Evolutionary conservation across 331 rosid species (phyloP), one percentile per base, ranked within the genome.

Genomic region (Prunus yedoensis): DNA sequence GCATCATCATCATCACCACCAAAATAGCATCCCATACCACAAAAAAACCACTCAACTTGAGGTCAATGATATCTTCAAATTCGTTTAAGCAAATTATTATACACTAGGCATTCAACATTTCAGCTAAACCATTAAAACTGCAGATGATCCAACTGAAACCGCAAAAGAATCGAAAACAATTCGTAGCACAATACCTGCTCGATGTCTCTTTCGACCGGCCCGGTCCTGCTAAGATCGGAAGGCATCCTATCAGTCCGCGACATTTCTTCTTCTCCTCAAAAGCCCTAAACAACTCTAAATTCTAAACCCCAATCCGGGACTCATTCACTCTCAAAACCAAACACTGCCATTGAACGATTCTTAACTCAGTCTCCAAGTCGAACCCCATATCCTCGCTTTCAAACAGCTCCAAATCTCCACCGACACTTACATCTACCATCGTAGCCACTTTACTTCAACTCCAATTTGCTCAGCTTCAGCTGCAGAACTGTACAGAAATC

Each of bases 191-290:
- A 60, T 82, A 94, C 98, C 99, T 95, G 99, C 78, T 95, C 99
- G 71, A 77, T 85, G 85, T 95, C 99, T 85, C 99, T 87, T 85
- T 95, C 99, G 38, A 82, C 90, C 5, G 92, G 78, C 50, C 97
- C 97, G 71, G 91, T 85, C 92, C 91, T 92, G 87, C 89, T 90
- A 79, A 87, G 97, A 92, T 92, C 97, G 88, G 95, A 88, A 86
- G 86, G 79, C 94, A 89, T 92, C 86, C 97, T 90, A 81, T 83
- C 91, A 38, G 86, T 84, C 82, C 90, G 70, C 78, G 90, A 92
- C 86, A 85, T 90, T 83, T 70, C 79, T 68, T 62, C 64, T 76
- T 41, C 27, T 74, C 64, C 79, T 80, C 67, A 64, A 74, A 85
- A 85, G 84, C 85, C 83, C 75, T 82, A 86, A 90, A 82, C 56